Evolutionary conservation across 2,329 filamentous ascomycete species (phyloP), one percentile per base, ranked within the genome.

Genomic region (Massarina eburnea): DNA sequence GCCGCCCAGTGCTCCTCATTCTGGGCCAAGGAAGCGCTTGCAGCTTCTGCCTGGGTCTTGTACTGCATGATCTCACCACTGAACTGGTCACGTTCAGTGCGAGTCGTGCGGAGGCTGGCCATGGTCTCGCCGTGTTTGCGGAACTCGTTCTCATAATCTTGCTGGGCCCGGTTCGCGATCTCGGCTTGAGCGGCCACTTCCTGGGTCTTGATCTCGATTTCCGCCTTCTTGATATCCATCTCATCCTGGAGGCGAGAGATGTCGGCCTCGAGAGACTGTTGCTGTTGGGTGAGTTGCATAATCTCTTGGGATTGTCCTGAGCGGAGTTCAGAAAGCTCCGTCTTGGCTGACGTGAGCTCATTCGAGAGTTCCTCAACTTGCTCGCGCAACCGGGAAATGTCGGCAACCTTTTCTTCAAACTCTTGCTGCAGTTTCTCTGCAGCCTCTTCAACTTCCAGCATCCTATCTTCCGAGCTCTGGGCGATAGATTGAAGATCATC

Each of bases 51-150:
- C 66, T 96, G 89, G 0, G 88, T 84, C 62, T 83, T 86, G 61
- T 88, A 78, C 19, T 85, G 81, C 12, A 88, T 85, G 3, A 90
- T 79, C 48, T 95, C 83, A 1, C 88, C 86, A 72, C 89, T 91
- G 50, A 97, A 73, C 57, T 89, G 78, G 61, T 95, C 94, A 70
- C 88, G 82, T 54, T 97, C 90, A 3, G 79, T 77, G 41, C 94
- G 88, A 39, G 96, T 77, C 42, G 79, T 79, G 57, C 95, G 90
- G 12, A 96, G 78, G 27, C 83, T 82, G 71, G 91, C 91, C 10
- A 92, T 89, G n/a, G 92, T 94, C 55, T 96, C 90, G 1, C 91
- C 92, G 71, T 99, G 94, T 74, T 94, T 96, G 61, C 96, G 82
- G 9, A 99, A 80, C 68, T 99, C 94, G 52, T 85, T 85, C 69